These are phyloP conservation scores for Aspergillus haitiensis DNA, from an alignment of 495 filamentous ascomycete genomes.

Conservation along the genomic window DNA sequence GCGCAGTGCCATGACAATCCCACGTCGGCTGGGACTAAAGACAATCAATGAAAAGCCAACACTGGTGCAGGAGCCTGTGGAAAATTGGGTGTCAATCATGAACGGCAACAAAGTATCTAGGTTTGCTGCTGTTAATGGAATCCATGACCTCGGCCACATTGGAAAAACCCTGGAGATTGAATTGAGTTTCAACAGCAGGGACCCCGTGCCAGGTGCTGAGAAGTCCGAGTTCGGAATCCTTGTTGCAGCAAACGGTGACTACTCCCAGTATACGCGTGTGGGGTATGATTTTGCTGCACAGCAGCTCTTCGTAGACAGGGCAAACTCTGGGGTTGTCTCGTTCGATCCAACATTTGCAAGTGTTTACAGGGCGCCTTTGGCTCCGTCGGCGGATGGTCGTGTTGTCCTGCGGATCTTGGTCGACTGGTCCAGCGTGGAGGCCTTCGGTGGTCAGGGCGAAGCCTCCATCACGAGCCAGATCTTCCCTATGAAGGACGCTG, in stretches of 20 bases:
- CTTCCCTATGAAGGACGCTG: slow-evolving; percentile 30
- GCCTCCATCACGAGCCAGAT: slow-evolving; percentile 39
- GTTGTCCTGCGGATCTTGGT: slow-evolving; percentile 32
- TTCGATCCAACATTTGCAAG: slow-evolving; percentile 34
- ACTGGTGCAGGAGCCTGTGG: slow-evolving; percentile 30
- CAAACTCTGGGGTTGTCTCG: slow-evolving; percentile 25
- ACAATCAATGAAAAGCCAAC: slow-evolving; percentile 23
- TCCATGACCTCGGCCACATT: not conserved
- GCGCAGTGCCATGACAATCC: slow-evolving; percentile 53
- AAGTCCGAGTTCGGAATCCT: slow-evolving; percentile 18
- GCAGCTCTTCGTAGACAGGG: slow-evolving; percentile 34
- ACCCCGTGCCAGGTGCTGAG: slow-evolving; percentile 7
- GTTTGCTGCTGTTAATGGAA: too few relatives aligned
- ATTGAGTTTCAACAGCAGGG: slow-evolving; percentile 21
- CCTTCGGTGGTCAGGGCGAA: slow-evolving; percentile 37
- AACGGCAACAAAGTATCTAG: too few relatives aligned
- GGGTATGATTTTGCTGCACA: slow-evolving; percentile 47
- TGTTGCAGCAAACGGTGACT: slow-evolving; percentile 26
- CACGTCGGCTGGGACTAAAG: slow-evolving; percentile 39
- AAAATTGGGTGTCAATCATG: slow-evolving; percentile 14
- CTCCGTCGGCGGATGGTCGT: slow-evolving; percentile 16
- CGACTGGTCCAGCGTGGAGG: slow-evolving; percentile 40
- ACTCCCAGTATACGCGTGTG: slow-evolving; percentile 42
- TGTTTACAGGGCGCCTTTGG: slow-evolving; percentile 29
- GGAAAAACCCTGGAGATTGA: slow-evolving; percentile 29